Base-by-base conservation (phyloP, 2,329 filamentous ascomycete species). In the Trichoderma harzianum region DNA sequence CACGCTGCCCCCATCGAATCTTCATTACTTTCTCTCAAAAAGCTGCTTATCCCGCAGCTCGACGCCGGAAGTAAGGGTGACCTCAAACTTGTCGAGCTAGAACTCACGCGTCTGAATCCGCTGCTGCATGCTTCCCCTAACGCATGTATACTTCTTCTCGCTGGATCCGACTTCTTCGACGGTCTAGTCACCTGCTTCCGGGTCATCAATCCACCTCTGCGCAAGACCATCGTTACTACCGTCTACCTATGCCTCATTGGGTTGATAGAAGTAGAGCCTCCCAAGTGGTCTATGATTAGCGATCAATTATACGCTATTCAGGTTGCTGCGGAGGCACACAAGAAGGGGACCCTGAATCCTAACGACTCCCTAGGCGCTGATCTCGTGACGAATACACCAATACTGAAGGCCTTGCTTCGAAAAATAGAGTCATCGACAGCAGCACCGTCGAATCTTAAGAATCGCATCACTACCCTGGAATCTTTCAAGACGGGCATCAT, bases 111-210 rank as follows among this genome's bases (percentile, higher is more conserved):
- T 11, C 78, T 93, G n/a, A 92, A 90, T 72, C 85, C 89, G 64
- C 82, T 95, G 5, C 82, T 94, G 6, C 86, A 89, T 75, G 84
- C 84, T 7, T 93, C 90, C 6, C 84, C 89, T 0, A 83, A 86
- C 24, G 83, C 85, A 0, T 87, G 87, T 24, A 82, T 84, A 1
- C 84, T 93, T 75, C 91, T 97, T 76, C 88, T 97, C 76, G 92
- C 92, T 0, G 95, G 95, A 1, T 94, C 92, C 65, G 95, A 98
- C 81, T 95, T 96, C 76, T 81, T 97, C 24, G 95, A 98, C 79
- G 89, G 92, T 0, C 85, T 97, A 14, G 84, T 89, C 47, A 83
- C 83, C 64, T 90, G 90, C 73, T 95, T 91, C 80, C 86, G 84
- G 63, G 86, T 91, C 71, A 90, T 89, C 80, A 88, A 90, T 71